These are phyloP conservation scores for Ambrosia hybrid DNA, from an alignment of 140 eudicot genomes.

Conservation along the genomic window DNA sequence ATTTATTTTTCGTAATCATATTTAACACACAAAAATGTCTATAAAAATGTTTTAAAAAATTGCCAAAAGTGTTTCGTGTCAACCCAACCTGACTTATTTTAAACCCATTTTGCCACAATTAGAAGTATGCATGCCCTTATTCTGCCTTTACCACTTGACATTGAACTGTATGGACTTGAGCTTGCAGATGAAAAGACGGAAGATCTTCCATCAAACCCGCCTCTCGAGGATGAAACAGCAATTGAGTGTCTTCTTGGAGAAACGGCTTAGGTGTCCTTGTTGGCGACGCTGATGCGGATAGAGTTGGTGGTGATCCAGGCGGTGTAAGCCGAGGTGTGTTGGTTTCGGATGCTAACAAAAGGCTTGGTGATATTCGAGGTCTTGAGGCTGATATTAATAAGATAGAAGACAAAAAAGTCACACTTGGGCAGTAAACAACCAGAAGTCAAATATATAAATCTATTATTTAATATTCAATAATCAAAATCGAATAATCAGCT, in stretches of 20 bases:
- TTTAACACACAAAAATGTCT: background rate
- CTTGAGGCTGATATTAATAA: constrained; percentile 42
- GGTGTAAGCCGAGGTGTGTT: constrained; percentile 88
- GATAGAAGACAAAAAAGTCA: background rate
- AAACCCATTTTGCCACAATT: background rate
- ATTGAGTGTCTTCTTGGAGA: constrained; percentile 91
- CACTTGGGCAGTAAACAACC: background rate
- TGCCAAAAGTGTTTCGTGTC: background rate
- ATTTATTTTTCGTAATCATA: background rate
- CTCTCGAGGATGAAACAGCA: constrained; percentile 46
- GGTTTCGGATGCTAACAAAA: constrained; percentile 76
- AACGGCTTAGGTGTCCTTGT: constrained; percentile 56
- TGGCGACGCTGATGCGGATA: constrained; percentile 87
- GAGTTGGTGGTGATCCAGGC: constrained; percentile 83
- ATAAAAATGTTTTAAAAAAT: background rate
- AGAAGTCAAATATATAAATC: background rate
- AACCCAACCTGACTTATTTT: background rate
- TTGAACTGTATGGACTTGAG: constrained; percentile 58
- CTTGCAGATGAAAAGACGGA: constrained; percentile 57
- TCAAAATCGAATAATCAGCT: no score
- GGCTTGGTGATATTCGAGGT: constrained; percentile 71
- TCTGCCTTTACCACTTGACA: constrained; percentile 47
- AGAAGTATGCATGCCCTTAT: no score
- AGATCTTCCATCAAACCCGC: constrained; percentile 46
- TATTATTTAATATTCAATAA: background rate